These are phyloP conservation scores for Chondrostereum purpureum DNA, from an alignment of 1,284 basidiomycete species.

Conservation along the genomic window DNA sequence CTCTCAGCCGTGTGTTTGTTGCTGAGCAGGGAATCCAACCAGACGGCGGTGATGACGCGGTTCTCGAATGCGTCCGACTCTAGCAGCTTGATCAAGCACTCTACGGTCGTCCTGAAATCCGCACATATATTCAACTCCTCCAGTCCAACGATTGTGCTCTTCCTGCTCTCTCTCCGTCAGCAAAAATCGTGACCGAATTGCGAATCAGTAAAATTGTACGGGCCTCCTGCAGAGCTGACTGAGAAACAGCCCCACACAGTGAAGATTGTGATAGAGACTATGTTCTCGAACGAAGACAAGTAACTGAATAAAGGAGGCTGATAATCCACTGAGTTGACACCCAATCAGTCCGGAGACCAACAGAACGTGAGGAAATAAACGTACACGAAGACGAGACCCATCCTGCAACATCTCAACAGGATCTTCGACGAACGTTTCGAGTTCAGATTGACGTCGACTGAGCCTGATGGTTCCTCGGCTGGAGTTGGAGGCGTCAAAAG, in stretches of 20 bases:
- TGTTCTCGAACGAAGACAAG: slow-evolving; percentile 96
- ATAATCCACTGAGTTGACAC: too few relatives aligned
- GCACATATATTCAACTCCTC: slow-evolving; percentile 99
- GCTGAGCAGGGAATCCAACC: slow-evolving; percentile 97
- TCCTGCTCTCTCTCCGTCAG: slow-evolving; percentile 95
- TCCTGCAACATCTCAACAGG: too few relatives aligned
- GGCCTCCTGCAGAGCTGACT: slow-evolving; percentile 89
- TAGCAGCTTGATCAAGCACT: slow-evolving; percentile 96
- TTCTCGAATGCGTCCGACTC: slow-evolving; percentile 96
- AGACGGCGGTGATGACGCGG: slow-evolving; percentile 97
- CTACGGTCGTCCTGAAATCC: slow-evolving; percentile 98
- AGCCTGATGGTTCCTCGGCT: too few relatives aligned
- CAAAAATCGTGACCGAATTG: slow-evolving; percentile 99
- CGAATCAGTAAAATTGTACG: slow-evolving; percentile 98
- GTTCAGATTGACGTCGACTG: too few relatives aligned
- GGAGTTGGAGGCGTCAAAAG: too few relatives aligned
- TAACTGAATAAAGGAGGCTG: too few relatives aligned
- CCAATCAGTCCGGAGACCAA: too few relatives aligned
- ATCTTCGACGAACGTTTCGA: too few relatives aligned
- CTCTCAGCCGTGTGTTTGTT: slow-evolving; percentile 95
- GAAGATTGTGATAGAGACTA: slow-evolving; percentile 98
- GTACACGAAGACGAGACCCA: too few relatives aligned
- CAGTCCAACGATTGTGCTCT: slow-evolving; percentile 99
- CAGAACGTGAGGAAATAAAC: too few relatives aligned
- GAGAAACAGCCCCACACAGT: slow-evolving; percentile 99